Evolutionary conservation across 345 rosid genomes (phyloP), one percentile per base, ranked within the genome.

Genomic region (Nasturtium officinale): DNA sequence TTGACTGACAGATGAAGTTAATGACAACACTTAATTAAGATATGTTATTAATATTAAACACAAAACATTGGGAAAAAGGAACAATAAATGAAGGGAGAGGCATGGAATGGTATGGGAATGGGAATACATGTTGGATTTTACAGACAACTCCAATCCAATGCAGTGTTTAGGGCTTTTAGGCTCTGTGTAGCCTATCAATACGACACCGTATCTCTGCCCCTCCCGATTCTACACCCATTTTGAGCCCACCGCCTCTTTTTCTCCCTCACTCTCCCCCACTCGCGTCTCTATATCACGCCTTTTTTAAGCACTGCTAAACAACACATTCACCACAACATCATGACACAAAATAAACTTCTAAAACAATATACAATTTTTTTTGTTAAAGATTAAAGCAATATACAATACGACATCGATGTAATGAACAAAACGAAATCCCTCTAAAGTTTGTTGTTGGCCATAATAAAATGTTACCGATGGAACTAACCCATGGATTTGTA

Each of bases 181-280:
- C 54, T 61, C 47, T 65, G 16, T 65, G 77, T 58, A 43, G n/a
- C 73, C 80, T 51, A 65, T 43, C 50, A 26, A 77, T 71, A 71
- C 80, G 80, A 65, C 80, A 71, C 76, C 80, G 73, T 77, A 56
- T 77, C 76, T 77, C 80, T 76, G 72, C 55, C 10, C 29, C 62
- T 28, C 62, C 79, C 69, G 71, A 69, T 77, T 63, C 18, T 72
- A 71, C 71, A 65, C 76, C 76, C 67, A 25, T 71, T 77, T 77
- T 70, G 80, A 77, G 72, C 80, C 80, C 80, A 70, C 76, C 76
- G 76, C 76, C 76, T 58, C 53, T 38, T 33, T 15, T 9, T 50
- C 38, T 23, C 28, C 21, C 38, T 55, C 70, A 5, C 71, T 9
- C 62, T 4, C 59, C 4, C 71, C 1, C 30, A 26, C 17, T 48